phyloP scores from a whole-genome alignment of 768 basidiomycete species.

The Phylloporus sp. region DNA sequence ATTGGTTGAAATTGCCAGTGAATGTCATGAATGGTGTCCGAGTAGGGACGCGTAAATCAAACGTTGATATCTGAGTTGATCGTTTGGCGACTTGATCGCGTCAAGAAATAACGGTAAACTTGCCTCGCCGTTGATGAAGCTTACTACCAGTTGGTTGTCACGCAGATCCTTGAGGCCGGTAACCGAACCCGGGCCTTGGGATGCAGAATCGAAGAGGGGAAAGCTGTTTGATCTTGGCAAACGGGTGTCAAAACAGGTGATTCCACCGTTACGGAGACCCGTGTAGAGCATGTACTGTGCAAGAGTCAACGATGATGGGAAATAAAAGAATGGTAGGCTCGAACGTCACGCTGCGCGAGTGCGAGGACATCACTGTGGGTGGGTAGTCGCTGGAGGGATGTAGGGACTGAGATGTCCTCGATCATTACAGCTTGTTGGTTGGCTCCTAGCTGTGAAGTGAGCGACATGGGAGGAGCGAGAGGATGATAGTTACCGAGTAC shows the following conservation, averaged over 20 bases:
- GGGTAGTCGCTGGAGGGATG: conserved; percentile 37
- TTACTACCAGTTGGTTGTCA: conserved; percentile 51
- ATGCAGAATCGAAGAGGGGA: conserved; percentile 39
- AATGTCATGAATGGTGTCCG: conserved; percentile 45
- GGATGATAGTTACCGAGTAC: conserved; percentile 43
- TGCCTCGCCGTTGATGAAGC: conserved; percentile 60
- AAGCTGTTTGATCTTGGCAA: conserved; percentile 33
- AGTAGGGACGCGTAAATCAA: conserved; percentile 57
- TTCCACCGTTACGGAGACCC: conserved; percentile 56
- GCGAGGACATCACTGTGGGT: conserved; percentile 65
- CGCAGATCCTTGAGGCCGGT: conserved; percentile 48
- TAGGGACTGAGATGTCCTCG: conserved; percentile 42
- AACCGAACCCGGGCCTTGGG: conserved; percentile 41
- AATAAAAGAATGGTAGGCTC: conserved; percentile 3
- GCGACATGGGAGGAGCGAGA: neutral
- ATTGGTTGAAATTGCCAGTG: conserved; percentile 55
- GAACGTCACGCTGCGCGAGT: conserved; percentile 49
- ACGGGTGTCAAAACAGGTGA: conserved; percentile 58
- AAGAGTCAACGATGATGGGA: neutral
- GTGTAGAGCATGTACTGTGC: conserved; percentile 49
- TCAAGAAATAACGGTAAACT: conserved; percentile 16
- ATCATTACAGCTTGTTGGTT: conserved; percentile 50
- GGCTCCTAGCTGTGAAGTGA: conserved; percentile 41
- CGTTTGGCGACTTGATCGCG: neutral
- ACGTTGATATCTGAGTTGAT: conserved; percentile 49